Evolutionary conservation across 1,139 yeast genomes (phyloP).

Genomic region (Sugiyamaella japonica): DNA sequence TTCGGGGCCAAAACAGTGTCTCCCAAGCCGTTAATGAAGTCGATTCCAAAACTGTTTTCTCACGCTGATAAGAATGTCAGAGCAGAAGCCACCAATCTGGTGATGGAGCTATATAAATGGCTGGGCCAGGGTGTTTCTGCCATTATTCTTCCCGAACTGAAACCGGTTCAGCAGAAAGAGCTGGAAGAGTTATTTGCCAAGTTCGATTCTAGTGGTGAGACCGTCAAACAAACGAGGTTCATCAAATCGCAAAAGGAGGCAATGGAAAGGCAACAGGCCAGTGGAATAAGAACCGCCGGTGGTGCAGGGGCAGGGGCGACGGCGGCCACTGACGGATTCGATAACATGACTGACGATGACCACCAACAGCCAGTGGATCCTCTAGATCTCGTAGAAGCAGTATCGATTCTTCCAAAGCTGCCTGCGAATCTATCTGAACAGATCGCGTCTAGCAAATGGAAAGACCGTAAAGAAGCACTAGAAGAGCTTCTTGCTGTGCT

Average conservation of each 20-base stretch:
- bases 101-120: conserved; percentile 75
- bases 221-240: conserved; percentile 61
- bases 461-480: conserved; percentile 83
- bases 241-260: conserved; percentile 54
- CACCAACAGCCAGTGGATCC: conserved; percentile 45
- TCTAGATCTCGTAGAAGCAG: conserved; percentile 55
- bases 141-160: conserved; percentile 65
- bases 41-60: conserved; percentile 67
- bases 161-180: conserved; percentile 92
- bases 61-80: conserved; percentile 90
- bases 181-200: conserved; percentile 65
- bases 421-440: conserved; percentile 62
- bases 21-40: conserved; percentile 60
- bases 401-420: conserved; percentile 61
- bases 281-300: conserved; percentile 31
- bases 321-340: conserved; percentile 28
- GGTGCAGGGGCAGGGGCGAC: conserved; percentile 29
- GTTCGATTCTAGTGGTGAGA: conserved; percentile 45
- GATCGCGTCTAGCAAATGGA: conserved; percentile 74
- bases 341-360: conserved; percentile 35
- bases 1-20: conserved; percentile 73
- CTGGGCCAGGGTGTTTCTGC: conserved; percentile 65
- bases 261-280: conserved; percentile 35
- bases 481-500: conserved; percentile 63
- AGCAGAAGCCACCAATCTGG: conserved; percentile 68